A percentile compares a stretch with the other conserved stretches of the same genome.
phyloP scores from a whole-genome alignment of 2,329 filamentous ascomycete genomes.

The Colletotrichum tamarilloi region DNA sequence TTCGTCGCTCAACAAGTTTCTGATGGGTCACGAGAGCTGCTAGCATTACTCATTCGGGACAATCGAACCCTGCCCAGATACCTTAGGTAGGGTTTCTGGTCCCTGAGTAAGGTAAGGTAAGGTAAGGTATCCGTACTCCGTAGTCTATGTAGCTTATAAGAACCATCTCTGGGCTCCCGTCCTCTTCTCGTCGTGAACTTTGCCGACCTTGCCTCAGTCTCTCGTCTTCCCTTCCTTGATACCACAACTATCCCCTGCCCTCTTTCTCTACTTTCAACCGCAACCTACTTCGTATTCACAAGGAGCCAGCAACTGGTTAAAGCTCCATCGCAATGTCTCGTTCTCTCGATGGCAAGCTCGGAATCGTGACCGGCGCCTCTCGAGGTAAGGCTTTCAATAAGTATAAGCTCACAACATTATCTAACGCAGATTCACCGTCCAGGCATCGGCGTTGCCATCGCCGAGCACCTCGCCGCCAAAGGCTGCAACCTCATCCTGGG shows the following conservation, averaged over 20 bases:
- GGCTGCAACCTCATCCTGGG: slow-evolving; percentile 77
- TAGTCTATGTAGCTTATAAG: neutral
- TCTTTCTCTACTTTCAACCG: neutral
- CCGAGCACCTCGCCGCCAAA: slow-evolving; percentile 77
- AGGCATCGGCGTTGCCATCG: slow-evolving; percentile 78
- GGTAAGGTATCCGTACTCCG: neutral
- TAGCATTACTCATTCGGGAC: slow-evolving; percentile 7
- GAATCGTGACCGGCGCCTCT: slow-evolving; percentile 82
- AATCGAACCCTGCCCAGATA: neutral
- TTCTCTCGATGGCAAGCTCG: slow-evolving; percentile 78
- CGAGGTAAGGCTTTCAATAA: slow-evolving; percentile 64
- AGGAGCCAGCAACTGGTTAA: neutral
- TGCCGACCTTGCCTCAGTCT: neutral
- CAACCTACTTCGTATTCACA: neutral
- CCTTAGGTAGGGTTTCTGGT: neutral
- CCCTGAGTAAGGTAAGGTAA: neutral
- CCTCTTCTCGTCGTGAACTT: neutral
- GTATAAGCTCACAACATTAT: neutral
- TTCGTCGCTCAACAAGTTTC: slow-evolving; percentile 5
- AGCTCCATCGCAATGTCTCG: slow-evolving; percentile 48
- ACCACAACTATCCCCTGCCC: neutral
- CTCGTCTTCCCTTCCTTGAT: neutral
- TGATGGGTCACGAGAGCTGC: slow-evolving; percentile 23
- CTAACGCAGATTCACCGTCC: slow-evolving; percentile 18
- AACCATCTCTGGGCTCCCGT: neutral